Base-by-base conservation (phyloP, 2,329 filamentous ascomycete genomes). In the Clarireedia hainanense region DNA sequence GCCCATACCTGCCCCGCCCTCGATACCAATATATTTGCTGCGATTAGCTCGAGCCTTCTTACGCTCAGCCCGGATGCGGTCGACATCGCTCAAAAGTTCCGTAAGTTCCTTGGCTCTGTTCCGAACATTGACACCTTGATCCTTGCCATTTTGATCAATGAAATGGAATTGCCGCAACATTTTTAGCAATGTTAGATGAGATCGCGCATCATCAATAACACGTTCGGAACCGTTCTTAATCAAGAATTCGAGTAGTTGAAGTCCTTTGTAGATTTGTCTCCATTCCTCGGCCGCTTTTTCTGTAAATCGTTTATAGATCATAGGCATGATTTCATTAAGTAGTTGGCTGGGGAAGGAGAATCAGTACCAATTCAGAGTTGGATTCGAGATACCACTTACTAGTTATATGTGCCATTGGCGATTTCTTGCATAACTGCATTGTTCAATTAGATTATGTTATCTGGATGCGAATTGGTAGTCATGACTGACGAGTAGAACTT, bases 231-330 rank as follows among this genome's bases (percentile, higher is more conserved):
- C 94, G 72, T 99, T 94, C 78, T 99, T 99, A 74, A 99, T 87
- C 34, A 99, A 81, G 69, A 96, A 95, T 72, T 99, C 92, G 69
- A 99, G 86, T 55, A 99, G 80, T 78, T 97, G 94, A 24, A 99
- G 84, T 9, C 90, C 87, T 78, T 99, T 99, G 81, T 99, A 99
- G 69, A 99, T 99, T 73, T 99, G 94, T 64, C 94, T 84, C 94
- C 94, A 99, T 75, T 99, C 94, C 71, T 99, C 94, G 55, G 94
- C 92, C 6, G 91, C 81, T 77, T 99, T 99, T 72, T 99, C 94
- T 59, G 94, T 99, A 73, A 99, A 99, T 62, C 94, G 89, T 69
- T 95, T 94, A 77, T 99, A 99, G 69, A 99, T 96, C 90, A 99
- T 94, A 63, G 94, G 94, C 94, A 99, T 99, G 70, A 99, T 97